Evolutionary conservation across 441 rosid genomes (phyloP).

Genomic region (Bruguiera hainesii): DNA sequence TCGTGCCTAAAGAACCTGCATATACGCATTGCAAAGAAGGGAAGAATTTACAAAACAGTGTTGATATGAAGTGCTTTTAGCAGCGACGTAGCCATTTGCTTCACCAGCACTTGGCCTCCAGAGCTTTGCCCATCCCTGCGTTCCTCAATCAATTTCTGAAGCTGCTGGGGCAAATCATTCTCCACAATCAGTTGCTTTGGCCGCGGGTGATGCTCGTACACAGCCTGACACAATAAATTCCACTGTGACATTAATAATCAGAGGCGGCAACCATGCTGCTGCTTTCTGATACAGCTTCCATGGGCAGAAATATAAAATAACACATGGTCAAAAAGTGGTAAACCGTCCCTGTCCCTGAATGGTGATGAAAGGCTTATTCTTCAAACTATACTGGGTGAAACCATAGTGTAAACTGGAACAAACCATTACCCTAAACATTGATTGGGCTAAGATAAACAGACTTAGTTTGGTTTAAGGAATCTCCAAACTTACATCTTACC

Average conservation of each 20-base stretch:
- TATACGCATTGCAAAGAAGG: constrained; percentile 5
- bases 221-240: constrained; percentile 53
- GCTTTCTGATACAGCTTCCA: neutral
- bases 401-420: too few relatives aligned
- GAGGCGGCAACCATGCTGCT: neutral
- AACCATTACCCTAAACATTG: too few relatives aligned
- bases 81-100: constrained; percentile 97
- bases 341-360: neutral
- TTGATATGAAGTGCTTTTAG: constrained; percentile 45
- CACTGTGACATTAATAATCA: constrained; percentile 10
- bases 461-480: too few relatives aligned
- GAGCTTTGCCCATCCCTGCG: constrained; percentile 92
- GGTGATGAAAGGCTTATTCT: neutral
- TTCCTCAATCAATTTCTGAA: constrained; percentile 86
- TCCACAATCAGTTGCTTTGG: constrained; percentile 98
- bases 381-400: too few relatives aligned
- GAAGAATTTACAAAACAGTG: constrained; percentile 29
- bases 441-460: too few relatives aligned
- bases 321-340: neutral
- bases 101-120: constrained; percentile 95
- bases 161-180: constrained; percentile 85
- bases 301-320: neutral
- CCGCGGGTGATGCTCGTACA: constrained; percentile 95
- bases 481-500: too few relatives aligned
- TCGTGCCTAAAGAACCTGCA: neutral